A percentile compares a stretch with the other conserved stretches of the same genome.
Conservation (phyloP, 352 stramenopile genomes). For the Pythium oligandrum region DNA sequence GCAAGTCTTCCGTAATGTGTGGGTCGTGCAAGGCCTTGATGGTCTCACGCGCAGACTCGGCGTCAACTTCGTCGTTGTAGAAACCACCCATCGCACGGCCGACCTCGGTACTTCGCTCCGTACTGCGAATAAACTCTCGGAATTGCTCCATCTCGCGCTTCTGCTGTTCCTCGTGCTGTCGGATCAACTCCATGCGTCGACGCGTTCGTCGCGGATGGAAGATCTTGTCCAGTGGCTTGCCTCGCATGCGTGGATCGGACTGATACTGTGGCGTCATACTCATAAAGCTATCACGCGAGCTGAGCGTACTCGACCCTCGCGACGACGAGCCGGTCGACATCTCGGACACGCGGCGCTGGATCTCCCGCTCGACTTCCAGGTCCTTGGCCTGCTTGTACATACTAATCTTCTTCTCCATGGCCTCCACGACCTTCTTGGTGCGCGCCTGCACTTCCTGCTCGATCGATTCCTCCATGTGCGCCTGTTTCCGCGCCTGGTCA, state of each 20-base stretch:
- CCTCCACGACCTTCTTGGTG: constrained; percentile 60
- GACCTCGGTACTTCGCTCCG: constrained; percentile 22
- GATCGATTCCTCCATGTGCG: constrained; percentile 72
- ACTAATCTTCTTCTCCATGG: constrained; percentile 81
- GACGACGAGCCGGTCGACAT: constrained; percentile 21
- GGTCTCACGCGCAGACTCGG: constrained; percentile 13
- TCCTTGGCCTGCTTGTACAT: constrained; percentile 86
- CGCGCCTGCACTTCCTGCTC: constrained; percentile 62
- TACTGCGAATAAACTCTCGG: constrained; percentile 74
- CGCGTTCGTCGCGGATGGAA: constrained; percentile 69
- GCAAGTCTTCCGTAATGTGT: constrained; percentile 46
- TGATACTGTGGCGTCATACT: constrained; percentile 11
- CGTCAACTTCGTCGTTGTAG: neutral
- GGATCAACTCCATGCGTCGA: constrained; percentile 55
- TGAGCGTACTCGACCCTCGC: constrained; percentile 9
- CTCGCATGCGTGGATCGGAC: constrained; percentile 22
- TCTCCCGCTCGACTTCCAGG: constrained; percentile 71
- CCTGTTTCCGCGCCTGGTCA: constrained; percentile 68
- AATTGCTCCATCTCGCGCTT: constrained; percentile 86
- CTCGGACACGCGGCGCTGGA: constrained; percentile 65
- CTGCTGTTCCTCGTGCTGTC: constrained; percentile 67
- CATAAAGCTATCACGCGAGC: constrained; percentile 28
- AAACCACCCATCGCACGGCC: neutral
- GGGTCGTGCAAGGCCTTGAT: constrained; percentile 45
- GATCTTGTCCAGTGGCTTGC: constrained; percentile 67